Conservation (phyloP, 192 early-diverging fungal species). For the Neocallimastix lanati region DNA sequence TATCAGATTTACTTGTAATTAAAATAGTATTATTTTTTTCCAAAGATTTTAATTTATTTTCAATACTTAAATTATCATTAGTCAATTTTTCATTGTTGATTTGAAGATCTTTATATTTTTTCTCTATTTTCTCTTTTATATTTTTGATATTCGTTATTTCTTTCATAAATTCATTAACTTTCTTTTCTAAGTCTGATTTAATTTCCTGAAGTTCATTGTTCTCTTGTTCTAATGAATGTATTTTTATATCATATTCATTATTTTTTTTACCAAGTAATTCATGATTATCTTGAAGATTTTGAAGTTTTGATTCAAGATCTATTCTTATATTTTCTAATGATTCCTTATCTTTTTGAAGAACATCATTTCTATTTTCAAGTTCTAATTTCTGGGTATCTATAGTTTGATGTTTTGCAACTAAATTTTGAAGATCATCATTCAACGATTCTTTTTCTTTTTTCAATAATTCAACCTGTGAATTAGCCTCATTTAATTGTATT, state of each 20-base stretch:
- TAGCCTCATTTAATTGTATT: background rate
- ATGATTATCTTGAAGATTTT: background rate
- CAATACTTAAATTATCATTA: background rate
- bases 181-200: background rate
- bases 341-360: background rate
- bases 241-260: background rate
- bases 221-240: background rate
- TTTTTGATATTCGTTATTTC: background rate
- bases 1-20: background rate
- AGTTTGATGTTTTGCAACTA: background rate
- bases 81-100: background rate
- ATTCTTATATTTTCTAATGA: background rate
- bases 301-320: background rate
- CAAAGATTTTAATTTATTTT: background rate
- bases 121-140: background rate
- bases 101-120: background rate
- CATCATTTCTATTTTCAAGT: background rate
- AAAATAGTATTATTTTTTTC: background rate
- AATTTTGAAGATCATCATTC: background rate
- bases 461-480: background rate
- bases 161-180: background rate
- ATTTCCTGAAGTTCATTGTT: background rate
- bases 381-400: background rate
- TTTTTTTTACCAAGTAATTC: background rate
- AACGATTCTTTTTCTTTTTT: background rate